Conservation (phyloP, 306 rosid species). For the Vigna reflexopilosa region DNA sequence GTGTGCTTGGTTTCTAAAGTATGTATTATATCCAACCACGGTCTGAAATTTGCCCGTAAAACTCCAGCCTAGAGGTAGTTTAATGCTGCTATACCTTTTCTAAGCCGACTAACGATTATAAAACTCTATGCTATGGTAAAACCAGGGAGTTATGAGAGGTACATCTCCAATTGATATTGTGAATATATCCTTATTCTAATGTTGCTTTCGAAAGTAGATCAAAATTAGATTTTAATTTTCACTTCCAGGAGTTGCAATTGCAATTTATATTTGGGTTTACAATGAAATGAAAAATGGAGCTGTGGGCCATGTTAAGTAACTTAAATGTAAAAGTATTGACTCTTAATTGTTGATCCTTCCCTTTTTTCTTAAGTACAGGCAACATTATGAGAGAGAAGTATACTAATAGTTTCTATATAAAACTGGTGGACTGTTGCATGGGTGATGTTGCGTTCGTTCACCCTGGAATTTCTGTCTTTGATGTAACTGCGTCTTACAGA, state of each 20-base stretch:
- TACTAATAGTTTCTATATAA: background rate
- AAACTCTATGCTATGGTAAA: constrained; percentile 3
- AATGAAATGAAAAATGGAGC: background rate
- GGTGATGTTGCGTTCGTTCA: background rate
- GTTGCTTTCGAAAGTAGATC: background rate
- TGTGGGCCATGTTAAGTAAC: constrained; percentile 17
- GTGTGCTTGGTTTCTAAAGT: background rate
- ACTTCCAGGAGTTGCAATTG: background rate
- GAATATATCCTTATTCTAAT: background rate
- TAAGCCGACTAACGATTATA: background rate
- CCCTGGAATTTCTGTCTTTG: background rate
- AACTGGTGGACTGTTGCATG: background rate
- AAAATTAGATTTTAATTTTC: background rate
- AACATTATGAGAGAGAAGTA: background rate
- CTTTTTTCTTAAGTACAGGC: background rate
- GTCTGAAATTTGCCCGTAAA: background rate
- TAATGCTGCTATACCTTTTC: background rate
- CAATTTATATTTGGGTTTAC: background rate
- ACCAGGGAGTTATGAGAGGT: background rate
- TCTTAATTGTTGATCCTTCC: background rate
- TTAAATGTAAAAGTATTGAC: constrained; percentile 6
- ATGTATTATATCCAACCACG: background rate
- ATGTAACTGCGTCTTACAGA: background rate
- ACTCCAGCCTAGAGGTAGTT: constrained; percentile 1
- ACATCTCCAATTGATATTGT: background rate